phyloP scores from a whole-genome alignment of 2,329 filamentous ascomycete species.

The Hypoxylon sp. region DNA sequence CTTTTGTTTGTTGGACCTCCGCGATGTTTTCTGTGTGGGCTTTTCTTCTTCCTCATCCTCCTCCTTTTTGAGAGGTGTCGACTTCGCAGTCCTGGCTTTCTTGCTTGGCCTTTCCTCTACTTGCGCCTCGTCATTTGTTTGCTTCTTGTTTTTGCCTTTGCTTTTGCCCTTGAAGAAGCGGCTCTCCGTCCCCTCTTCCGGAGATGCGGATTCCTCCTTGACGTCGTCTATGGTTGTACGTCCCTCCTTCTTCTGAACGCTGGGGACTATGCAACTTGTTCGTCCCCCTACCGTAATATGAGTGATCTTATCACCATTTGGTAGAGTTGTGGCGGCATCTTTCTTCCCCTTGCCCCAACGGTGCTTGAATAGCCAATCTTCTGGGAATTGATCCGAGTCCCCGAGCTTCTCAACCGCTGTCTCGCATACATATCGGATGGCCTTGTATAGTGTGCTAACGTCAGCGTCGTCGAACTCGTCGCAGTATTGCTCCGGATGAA shows the following conservation, averaged over 20 bases:
- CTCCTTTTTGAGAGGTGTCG: conserved; percentile 46
- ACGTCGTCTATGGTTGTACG: conserved; percentile 56
- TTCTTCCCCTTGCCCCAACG: conserved; percentile 93
- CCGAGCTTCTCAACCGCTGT: conserved; percentile 83
- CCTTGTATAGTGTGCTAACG: conserved; percentile 78
- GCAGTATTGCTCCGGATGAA: conserved; percentile 95
- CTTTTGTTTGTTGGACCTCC: conserved; percentile 41
- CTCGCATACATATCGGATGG: conserved; percentile 83
- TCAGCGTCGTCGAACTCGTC: conserved; percentile 82
- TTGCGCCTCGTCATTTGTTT: conserved; percentile 32
- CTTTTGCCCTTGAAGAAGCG: conserved; percentile 45
- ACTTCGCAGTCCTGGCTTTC: conserved; percentile 42
- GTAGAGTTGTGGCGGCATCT: conserved; percentile 74
- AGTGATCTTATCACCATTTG: conserved; percentile 86
- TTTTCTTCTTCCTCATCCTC: conserved; percentile 53
- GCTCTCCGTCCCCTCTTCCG: conserved; percentile 42
- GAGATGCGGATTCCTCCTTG: conserved; percentile 53
- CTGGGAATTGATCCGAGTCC: conserved; percentile 87
- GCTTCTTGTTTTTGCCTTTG: conserved; percentile 32
- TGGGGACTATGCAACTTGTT: conserved; percentile 90
- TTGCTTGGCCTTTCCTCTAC: conserved; percentile 42
- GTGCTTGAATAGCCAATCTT: conserved; percentile 89
- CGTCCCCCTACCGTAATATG: conserved; percentile 92
- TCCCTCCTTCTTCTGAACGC: conserved; percentile 84
- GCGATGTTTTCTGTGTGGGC: conserved; percentile 23